Evolutionary conservation across 2,329 filamentous ascomycete genomes (phyloP), one percentile per base, ranked within the genome.

Genomic region (Stachybotrys chlorohalonatus): DNA sequence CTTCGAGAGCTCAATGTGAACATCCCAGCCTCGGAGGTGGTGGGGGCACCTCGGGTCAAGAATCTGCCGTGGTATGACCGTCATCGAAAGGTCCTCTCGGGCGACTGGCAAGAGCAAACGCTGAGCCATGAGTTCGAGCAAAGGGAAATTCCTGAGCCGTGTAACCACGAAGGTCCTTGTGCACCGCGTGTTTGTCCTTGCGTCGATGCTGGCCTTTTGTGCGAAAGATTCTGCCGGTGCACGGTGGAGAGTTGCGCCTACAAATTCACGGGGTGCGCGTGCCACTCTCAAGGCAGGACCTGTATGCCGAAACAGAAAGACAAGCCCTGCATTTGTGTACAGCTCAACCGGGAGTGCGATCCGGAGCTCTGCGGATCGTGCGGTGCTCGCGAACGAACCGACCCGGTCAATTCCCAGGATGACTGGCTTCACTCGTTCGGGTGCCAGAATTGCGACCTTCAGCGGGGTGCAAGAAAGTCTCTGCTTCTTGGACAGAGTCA

Each of bases 281-380:
- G 89, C 63, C 74, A 83, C 52, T 71, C 73, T 1, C 72, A 72
- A 7, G 87, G 87, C 53, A 81, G 81, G 64, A 77, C 76, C 1
- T 87, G 84, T 58, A 60, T 76, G 6, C 67, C 76, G 11, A 80
- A 78, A 48, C 75, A 84, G 60, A 80, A 79, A 57, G 80, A 82
- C 54, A 71, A 69, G 56, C 77, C 79, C 4, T 94, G 90, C 64
- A 84, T 87, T 13, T 95, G 90, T 62, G 75, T 84, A 17, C 77
- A 81, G 62, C 76, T 90, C 53, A 87, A 89, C 60, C 81, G 90
- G 46, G 90, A 95, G 70, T 95, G 90, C 64, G 90, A 94, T 62
- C 84, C 89, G 2, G 83, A 87, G 56, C 75, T 93, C 11, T 95
- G 90, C 63, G 77, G 77, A 15, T 76, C 74, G 8, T 94, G 90